phyloP scores from a whole-genome alignment of 192 early-diverging fungal genomes.

The Coemansia sp. region DNA sequence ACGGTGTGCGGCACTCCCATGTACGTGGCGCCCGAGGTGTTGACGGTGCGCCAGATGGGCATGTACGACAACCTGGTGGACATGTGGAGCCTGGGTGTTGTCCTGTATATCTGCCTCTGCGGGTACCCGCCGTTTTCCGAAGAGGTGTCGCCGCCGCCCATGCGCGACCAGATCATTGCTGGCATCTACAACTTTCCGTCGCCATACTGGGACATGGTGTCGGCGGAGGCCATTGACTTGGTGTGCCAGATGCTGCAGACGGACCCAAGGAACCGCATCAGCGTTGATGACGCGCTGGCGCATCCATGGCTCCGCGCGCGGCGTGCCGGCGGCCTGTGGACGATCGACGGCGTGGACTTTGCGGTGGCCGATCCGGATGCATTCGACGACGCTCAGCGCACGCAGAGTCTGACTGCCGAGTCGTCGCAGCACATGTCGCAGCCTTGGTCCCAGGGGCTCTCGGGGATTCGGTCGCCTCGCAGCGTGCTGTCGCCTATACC shows the following conservation, averaged over 20 bases:
- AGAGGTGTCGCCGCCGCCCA: slow-evolving; percentile 58
- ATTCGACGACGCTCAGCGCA: slow-evolving; percentile 40
- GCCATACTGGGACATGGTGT: slow-evolving; percentile 76
- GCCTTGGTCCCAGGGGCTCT: slow-evolving; percentile 12
- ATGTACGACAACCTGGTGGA: slow-evolving; percentile 75
- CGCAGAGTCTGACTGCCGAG: slow-evolving; percentile 43
- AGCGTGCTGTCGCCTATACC: slow-evolving; percentile 4
- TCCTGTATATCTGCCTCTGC: slow-evolving; percentile 90
- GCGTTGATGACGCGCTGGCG: slow-evolving; percentile 52
- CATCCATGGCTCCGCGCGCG: slow-evolving; percentile 57
- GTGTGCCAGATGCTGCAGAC: slow-evolving; percentile 52
- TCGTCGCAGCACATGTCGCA: slow-evolving; percentile 31
- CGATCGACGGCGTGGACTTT: slow-evolving; percentile 30
- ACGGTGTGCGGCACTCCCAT: slow-evolving; percentile 94
- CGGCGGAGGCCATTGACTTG: slow-evolving; percentile 57
- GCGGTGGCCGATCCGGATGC: slow-evolving; percentile 39
- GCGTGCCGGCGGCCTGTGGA: slow-evolving; percentile 23
- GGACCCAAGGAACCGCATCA: slow-evolving; percentile 51
- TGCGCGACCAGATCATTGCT: slow-evolving; percentile 63
- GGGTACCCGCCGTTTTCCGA: slow-evolving; percentile 83
- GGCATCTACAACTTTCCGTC: slow-evolving; percentile 74
- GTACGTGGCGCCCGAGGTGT: slow-evolving; percentile 89
- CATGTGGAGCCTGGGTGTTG: slow-evolving; percentile 93
- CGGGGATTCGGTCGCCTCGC: not conserved
- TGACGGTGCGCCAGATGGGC: slow-evolving; percentile 69